These are phyloP conservation scores for Glycine soja DNA, from an alignment of 306 rosid genomes.

Conservation along the genomic window DNA sequence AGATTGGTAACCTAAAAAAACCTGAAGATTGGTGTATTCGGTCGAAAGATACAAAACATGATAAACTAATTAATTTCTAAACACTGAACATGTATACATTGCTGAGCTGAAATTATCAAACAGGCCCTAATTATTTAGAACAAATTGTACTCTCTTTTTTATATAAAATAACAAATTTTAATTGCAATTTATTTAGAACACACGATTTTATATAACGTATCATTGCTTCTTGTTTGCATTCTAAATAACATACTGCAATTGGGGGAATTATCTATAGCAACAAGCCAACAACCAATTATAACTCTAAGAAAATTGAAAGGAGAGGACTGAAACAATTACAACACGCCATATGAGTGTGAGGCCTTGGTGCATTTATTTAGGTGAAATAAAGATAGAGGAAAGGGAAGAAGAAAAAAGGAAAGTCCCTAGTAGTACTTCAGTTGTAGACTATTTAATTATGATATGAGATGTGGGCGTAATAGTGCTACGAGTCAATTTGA, in stretches of 20 bases:
- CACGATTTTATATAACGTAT: too few relatives aligned
- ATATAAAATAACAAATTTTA: too few relatives aligned
- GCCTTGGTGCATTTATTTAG: constrained; percentile 36
- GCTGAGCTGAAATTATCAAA: too few relatives aligned
- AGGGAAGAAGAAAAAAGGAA: neutral
- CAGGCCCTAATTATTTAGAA: too few relatives aligned
- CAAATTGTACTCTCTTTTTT: too few relatives aligned
- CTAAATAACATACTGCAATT: neutral
- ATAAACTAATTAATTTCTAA: too few relatives aligned
- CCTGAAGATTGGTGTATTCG: too few relatives aligned
- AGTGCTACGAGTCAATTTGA: neutral
- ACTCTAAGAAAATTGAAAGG: neutral
- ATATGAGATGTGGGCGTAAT: neutral
- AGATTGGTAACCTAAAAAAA: too few relatives aligned
- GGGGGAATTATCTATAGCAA: neutral
- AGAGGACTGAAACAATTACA: constrained; percentile 13
- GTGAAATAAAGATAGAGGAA: neutral
- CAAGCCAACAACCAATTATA: neutral
- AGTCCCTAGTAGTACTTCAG: neutral
- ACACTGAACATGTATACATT: too few relatives aligned
- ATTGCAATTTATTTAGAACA: too few relatives aligned
- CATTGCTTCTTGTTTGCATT: too few relatives aligned
- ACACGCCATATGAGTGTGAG: neutral
- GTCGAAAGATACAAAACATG: too few relatives aligned
- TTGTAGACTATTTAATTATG: neutral